phyloP scores from a whole-genome alignment of 2,329 filamentous ascomycete species.

The Sporothrix humicola region DNA sequence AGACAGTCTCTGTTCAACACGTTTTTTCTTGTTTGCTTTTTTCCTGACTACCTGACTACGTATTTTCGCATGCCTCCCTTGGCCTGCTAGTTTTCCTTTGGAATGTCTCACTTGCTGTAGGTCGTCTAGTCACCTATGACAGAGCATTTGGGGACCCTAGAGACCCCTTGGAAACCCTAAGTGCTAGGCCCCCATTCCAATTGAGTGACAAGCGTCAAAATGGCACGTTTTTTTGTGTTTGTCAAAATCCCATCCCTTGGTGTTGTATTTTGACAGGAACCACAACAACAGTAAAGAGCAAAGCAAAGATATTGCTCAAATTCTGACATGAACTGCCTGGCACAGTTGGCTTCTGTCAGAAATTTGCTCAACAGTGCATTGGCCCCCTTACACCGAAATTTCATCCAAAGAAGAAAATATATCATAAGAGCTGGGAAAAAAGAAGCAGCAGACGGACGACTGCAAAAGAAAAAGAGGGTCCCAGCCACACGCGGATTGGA shows the following conservation, averaged over 20 bases:
- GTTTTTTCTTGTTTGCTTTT: not conserved
- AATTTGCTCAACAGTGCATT: not conserved
- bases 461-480: not conserved
- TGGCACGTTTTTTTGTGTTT: not conserved
- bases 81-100: not conserved
- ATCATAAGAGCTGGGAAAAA: not conserved
- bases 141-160: not conserved
- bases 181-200: too few relatives aligned
- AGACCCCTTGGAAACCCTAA: not conserved
- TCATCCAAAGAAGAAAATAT: not conserved
- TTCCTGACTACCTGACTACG: not conserved
- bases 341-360: too few relatives aligned
- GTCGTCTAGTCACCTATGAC: not conserved
- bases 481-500: not conserved
- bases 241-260: not conserved
- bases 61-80: constrained; percentile 3
- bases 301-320: not conserved
- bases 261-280: not conserved
- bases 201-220: not conserved
- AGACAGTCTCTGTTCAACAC: not conserved
- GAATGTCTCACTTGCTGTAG: constrained; percentile 6
- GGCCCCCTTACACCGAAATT: not conserved
- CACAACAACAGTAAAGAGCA: not conserved
- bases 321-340: too few relatives aligned
- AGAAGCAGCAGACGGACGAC: not conserved